These are phyloP conservation scores for Neurospora sp. DNA, from an alignment of 495 filamentous ascomycete species.

Conservation along the genomic window DNA sequence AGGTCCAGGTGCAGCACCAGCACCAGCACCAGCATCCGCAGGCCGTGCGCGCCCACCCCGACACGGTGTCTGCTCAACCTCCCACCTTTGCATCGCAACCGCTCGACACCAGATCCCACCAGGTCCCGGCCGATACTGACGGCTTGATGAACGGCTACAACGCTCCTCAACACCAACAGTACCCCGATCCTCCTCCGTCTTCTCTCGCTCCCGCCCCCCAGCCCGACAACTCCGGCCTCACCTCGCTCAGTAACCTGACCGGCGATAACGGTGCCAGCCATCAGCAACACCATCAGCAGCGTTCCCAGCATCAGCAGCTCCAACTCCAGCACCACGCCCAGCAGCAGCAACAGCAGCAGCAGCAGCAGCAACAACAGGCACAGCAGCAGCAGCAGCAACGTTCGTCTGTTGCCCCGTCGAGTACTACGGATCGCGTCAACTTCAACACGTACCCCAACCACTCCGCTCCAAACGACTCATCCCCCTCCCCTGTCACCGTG, in stretches of 20 bases:
- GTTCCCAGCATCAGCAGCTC: conserved; percentile 10
- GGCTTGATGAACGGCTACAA: conserved; percentile 25
- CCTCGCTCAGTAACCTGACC: conserved; percentile 14
- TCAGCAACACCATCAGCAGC: conserved; percentile 11
- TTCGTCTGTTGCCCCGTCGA: conserved; percentile 9
- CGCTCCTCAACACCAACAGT: conserved; percentile 18
- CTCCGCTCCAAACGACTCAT: conserved; percentile 23
- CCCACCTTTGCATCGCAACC: conserved; percentile 23
- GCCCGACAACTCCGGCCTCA: conserved; percentile 16
- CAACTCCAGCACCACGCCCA: conserved; percentile 9
- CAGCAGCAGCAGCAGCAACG: conserved; percentile 20
- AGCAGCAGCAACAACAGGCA: conserved; percentile 6
- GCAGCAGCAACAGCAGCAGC: conserved; percentile 11
- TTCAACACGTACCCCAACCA: conserved; percentile 23
- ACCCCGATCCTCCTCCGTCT: conserved; percentile 18
- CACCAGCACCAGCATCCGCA: conserved; percentile 9
- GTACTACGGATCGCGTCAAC: conserved; percentile 18
- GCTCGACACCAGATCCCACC: conserved; percentile 21
- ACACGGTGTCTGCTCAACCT: conserved; percentile 20
- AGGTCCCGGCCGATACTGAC: conserved; percentile 18
- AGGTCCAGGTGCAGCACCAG: neutral
- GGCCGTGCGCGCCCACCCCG: conserved; percentile 22
- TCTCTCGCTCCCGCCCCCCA: conserved; percentile 14
- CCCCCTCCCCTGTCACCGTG: conserved; percentile 28
- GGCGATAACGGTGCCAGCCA: conserved; percentile 9